Conservation (phyloP, 805 yeast genomes). For the Kuraishia cidri region DNA sequence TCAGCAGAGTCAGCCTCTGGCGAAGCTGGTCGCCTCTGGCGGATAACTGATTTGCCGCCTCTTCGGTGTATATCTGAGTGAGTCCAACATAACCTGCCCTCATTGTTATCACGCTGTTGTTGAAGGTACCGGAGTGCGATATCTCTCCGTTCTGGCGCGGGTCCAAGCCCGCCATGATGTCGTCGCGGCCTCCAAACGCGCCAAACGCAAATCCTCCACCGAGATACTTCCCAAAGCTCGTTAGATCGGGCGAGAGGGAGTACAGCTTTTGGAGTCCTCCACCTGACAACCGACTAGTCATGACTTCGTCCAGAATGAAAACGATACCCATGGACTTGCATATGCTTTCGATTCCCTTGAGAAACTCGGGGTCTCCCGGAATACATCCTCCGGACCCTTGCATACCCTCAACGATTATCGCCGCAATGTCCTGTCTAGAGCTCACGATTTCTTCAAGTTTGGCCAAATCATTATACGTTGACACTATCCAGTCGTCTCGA, state of each 20-base stretch:
- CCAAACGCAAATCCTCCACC: slow-evolving; percentile 9
- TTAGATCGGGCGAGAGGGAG: slow-evolving; percentile 6
- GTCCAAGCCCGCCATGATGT: slow-evolving; percentile 6
- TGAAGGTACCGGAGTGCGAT: slow-evolving; percentile 9
- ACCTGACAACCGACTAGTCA: slow-evolving; percentile 9
- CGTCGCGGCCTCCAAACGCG: slow-evolving; percentile 7
- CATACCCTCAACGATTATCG: slow-evolving; percentile 8
- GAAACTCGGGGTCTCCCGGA: slow-evolving; percentile 3
- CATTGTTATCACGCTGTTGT: slow-evolving; percentile 8
- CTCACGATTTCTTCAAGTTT: slow-evolving; percentile 2
- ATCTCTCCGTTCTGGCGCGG: slow-evolving; percentile 2
- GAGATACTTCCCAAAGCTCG: slow-evolving; percentile 7
- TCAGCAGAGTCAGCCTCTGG: background rate
- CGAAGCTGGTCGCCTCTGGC: slow-evolving; percentile 4
- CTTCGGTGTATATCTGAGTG: slow-evolving; percentile 3
- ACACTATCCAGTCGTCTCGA: slow-evolving; percentile 3
- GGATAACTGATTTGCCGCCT: slow-evolving; percentile 2
- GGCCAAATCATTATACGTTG: slow-evolving; percentile 5
- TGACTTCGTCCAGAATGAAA: slow-evolving; percentile 9
- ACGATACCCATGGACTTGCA: slow-evolving; percentile 4
- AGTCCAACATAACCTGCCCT: slow-evolving; percentile 6
- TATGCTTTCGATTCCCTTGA: slow-evolving; percentile 4
- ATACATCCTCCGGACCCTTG: slow-evolving; percentile 9
- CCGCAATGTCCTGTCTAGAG: slow-evolving; percentile 4
- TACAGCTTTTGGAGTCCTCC: slow-evolving; percentile 5